These are phyloP conservation scores for Trichoderma oligosporum DNA, from an alignment of 2,329 filamentous ascomycete genomes.

Conservation along the genomic window DNA sequence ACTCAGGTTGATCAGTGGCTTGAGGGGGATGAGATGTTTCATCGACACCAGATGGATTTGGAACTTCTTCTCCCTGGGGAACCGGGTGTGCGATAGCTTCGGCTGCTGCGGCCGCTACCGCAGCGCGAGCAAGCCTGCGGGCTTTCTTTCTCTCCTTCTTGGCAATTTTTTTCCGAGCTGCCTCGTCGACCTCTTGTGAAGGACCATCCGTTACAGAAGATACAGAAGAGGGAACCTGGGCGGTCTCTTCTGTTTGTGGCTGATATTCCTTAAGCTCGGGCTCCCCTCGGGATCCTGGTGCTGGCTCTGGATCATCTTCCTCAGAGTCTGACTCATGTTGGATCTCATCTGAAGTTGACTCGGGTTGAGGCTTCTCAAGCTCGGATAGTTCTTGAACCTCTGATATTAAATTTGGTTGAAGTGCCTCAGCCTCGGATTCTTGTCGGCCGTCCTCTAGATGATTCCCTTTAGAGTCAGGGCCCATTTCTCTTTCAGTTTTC, in stretches of 20 bases:
- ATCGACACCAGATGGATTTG: not conserved
- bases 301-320: not conserved
- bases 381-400: not conserved
- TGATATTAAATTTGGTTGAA: not conserved
- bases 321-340: not conserved
- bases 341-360: not conserved
- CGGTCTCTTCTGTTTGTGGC: not conserved
- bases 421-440: not conserved
- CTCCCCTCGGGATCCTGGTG: too few relatives aligned
- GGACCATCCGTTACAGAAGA: not conserved
- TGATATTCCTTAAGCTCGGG: not conserved
- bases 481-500: too few relatives aligned
- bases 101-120: conserved; percentile 12
- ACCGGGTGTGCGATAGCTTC: not conserved
- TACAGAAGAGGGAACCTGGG: not conserved
- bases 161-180: conserved; percentile 21
- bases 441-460: too few relatives aligned
- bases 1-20: not conserved
- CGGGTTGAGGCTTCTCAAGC: not conserved
- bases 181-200: not conserved
- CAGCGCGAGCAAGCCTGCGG: conserved; percentile 30
- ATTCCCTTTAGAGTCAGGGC: too few relatives aligned
- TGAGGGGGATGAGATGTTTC: not conserved
- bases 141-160: conserved; percentile 35
- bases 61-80: not conserved